phyloP scores from a whole-genome alignment of 2,329 filamentous ascomycete species.

The Fusarium sp. region DNA sequence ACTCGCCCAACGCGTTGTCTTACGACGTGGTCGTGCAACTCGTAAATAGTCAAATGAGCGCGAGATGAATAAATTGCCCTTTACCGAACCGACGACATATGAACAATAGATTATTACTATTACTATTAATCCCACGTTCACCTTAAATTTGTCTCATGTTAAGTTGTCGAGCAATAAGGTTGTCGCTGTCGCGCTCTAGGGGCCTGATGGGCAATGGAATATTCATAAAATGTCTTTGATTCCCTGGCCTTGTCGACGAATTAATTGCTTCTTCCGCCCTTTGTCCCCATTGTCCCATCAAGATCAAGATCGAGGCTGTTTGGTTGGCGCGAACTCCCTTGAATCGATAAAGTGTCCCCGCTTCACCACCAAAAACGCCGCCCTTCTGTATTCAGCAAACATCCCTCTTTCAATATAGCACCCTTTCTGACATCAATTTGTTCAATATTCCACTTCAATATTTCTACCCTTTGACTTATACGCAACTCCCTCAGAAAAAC shows the following conservation, averaged over 20 bases:
- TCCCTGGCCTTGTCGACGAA: conserved; percentile 2
- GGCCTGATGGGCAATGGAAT: conserved; percentile 1
- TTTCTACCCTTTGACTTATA: conserved; percentile 24
- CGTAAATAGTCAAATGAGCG: conserved; percentile 1
- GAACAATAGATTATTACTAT: background rate
- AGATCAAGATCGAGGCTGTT: background rate
- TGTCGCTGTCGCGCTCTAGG: background rate
- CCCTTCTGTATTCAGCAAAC: conserved; percentile 11
- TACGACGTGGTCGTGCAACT: background rate
- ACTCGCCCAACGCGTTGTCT: background rate
- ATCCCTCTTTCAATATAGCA: conserved; percentile 23
- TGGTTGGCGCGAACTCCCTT: conserved; percentile 28
- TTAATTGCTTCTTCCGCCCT: conserved; percentile 29
- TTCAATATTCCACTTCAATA: conserved; percentile 27
- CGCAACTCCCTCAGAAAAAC: conserved; percentile 11
- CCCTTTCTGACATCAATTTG: conserved; percentile 4
- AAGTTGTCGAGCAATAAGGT: background rate
- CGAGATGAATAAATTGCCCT: conserved; percentile 8
- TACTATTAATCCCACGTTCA: background rate
- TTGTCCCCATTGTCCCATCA: conserved; percentile 16
- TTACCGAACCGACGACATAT: conserved; percentile 2
- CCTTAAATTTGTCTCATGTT: conserved; percentile 1
- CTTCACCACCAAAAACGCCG: conserved; percentile 7
- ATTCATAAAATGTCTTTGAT: conserved; percentile 13
- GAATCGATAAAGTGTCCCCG: conserved; percentile 13